phyloP scores from a whole-genome alignment of 83 land plant species.

The Larix sibirica region DNA sequence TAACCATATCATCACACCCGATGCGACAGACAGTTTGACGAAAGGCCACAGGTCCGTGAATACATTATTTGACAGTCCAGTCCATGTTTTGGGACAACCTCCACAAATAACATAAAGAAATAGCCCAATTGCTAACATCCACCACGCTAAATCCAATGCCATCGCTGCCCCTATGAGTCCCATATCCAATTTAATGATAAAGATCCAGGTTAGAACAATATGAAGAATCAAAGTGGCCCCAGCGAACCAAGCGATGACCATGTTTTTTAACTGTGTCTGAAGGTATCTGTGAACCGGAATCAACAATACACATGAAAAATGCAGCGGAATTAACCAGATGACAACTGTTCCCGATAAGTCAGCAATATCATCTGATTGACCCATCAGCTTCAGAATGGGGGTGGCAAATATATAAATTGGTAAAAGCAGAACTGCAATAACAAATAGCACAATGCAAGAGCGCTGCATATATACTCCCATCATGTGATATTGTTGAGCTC shows the following conservation, averaged over 20 bases:
- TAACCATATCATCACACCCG: slow-evolving; percentile 48
- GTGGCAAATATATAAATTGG: too few species aligned
- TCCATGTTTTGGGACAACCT: slow-evolving; percentile 35
- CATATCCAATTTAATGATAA: slow-evolving; percentile 4
- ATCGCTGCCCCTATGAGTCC: slow-evolving; percentile 30
- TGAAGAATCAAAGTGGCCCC: too few species aligned
- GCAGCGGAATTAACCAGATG: too few species aligned
- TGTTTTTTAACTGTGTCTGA: too few species aligned
- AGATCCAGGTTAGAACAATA: neutral
- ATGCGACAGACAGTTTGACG: slow-evolving; percentile 31
- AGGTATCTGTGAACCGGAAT: too few species aligned
- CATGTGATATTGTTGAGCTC: too few species aligned
- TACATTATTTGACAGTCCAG: slow-evolving; percentile 19
- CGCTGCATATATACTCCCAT: too few species aligned
- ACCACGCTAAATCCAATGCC: slow-evolving; percentile 17
- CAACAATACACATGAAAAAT: too few species aligned
- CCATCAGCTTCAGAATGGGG: slow-evolving; percentile 16
- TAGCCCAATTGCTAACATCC: slow-evolving; percentile 20
- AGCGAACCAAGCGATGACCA: too few species aligned
- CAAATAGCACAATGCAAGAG: slow-evolving; percentile 71
- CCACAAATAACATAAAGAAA: slow-evolving; percentile 16
- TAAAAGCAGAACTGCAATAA: slow-evolving; percentile 51
- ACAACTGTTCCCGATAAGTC: neutral
- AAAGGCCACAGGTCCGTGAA: slow-evolving; percentile 24
- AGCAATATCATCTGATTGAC: slow-evolving; percentile 60